Evolutionary conservation across 352 stramenopile species (phyloP), one percentile per base, ranked within the genome.

Genomic region (Plasmopara viticola): DNA sequence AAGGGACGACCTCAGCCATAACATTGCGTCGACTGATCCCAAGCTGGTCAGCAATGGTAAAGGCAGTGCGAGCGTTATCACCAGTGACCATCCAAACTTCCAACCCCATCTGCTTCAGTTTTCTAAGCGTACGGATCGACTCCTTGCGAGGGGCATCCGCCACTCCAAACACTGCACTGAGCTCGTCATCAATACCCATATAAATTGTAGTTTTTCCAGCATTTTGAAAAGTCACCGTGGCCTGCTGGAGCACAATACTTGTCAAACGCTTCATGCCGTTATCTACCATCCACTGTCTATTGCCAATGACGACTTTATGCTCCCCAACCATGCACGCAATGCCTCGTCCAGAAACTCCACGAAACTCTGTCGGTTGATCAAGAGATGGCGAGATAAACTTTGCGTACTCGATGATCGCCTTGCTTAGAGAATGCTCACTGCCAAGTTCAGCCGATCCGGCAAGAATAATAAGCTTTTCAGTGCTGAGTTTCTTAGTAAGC

Each of bases 31-130:
- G 76, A 51, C 79, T 87, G 62, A 99, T 96, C 44, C 95, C 92
- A 29, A 99, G 68, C 42, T 96, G 74, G 25, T 89, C 65, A 2
- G 95, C 96, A 60, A 99, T 94, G 9, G 86, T 89, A 56, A 85
- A 66, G 15, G 97, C 97, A 9, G 96, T 99, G 20, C 87, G 74
- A 17, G 67, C 62, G 69, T 98, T 98, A 70, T 99, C 97, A 17
- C 97, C 97, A n/a, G 97, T 99, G n/a, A 99, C 71, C 94, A 99
- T 99, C 84, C 90, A 98, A 13, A 98, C 87, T 29, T 98, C 84
- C 29, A 98, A 71, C 1, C 88, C 86, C 72, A 96, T 95, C 34
- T 92, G 51, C 51, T 90, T 74, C 34, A 99, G 76, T 63, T 94
- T 90, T 51, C 73, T 84, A 5, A 99, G 73, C 25, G 94, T 95